A percentile compares a stretch with the other conserved stretches of the same genome.
Evolutionary conservation across 1,284 basidiomycete genomes (phyloP).

Genomic region (Mixia osmundae): DNA sequence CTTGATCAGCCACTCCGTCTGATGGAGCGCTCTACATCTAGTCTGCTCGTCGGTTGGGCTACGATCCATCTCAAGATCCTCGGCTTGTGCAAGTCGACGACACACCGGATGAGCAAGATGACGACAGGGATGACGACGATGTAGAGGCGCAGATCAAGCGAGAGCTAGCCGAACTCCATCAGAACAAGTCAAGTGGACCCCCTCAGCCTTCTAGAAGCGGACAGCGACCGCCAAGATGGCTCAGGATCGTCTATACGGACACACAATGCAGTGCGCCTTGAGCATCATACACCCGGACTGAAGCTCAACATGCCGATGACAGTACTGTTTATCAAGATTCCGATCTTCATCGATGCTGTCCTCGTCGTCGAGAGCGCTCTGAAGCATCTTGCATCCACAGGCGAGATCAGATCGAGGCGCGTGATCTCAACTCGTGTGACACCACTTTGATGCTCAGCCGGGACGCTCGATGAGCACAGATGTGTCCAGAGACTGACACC

Average conservation of each 20-base stretch:
- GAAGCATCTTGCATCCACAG: too few species aligned
- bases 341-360: neutral
- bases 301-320: too few species aligned
- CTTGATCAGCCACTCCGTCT: neutral
- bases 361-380: too few species aligned
- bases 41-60: slow-evolving; percentile 1
- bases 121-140: neutral
- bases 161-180: neutral
- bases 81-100: too few species aligned
- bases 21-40: neutral
- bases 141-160: slow-evolving; percentile 1
- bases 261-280: too few species aligned
- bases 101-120: neutral
- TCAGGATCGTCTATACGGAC: neutral
- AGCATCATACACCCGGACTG: too few species aligned
- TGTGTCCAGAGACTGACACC: neutral
- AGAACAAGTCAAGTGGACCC: neutral
- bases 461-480: neutral
- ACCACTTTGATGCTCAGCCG: too few species aligned
- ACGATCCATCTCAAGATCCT: too few species aligned
- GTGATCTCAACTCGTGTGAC: too few species aligned
- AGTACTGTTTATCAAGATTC: too few species aligned
- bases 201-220: neutral
- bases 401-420: too few species aligned
- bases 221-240: neutral